Evolutionary conservation across 2,329 filamentous ascomycete species (phyloP).

Genomic region (Blastomyces parvus): DNA sequence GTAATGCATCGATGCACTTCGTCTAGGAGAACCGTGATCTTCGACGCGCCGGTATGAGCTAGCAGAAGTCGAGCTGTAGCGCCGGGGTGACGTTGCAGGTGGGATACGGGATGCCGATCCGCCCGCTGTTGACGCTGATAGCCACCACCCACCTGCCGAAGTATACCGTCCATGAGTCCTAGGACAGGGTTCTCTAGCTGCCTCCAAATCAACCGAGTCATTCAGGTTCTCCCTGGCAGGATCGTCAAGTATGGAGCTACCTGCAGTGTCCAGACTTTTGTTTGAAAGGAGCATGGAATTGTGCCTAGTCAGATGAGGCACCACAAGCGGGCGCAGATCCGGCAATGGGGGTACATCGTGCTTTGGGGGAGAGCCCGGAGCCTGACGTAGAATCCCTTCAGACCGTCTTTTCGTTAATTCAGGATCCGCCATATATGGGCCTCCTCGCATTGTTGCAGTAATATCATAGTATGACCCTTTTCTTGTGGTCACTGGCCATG

Average conservation of each 20-base stretch:
- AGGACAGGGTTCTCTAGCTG: neutral
- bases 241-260: constrained; percentile 8
- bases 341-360: constrained; percentile 6
- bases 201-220: neutral
- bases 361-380: constrained; percentile 8
- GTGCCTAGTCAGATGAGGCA: neutral
- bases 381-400: neutral
- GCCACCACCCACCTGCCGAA: neutral
- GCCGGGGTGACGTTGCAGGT: neutral
- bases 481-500: neutral
- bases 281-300: constrained; percentile 6
- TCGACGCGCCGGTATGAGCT: neutral
- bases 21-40: neutral
- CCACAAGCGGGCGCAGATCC: neutral
- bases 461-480: constrained; percentile 2
- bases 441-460: neutral
- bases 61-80: neutral
- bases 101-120: neutral
- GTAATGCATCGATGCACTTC: constrained; percentile 5
- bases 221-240: neutral
- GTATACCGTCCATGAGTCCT: neutral
- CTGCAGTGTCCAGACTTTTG: constrained; percentile 8
- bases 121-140: neutral
- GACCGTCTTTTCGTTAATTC: constrained; percentile 3
- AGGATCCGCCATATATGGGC: neutral